Base-by-base conservation (phyloP, 495 filamentous ascomycete species). In the Lepraria neglecta region DNA sequence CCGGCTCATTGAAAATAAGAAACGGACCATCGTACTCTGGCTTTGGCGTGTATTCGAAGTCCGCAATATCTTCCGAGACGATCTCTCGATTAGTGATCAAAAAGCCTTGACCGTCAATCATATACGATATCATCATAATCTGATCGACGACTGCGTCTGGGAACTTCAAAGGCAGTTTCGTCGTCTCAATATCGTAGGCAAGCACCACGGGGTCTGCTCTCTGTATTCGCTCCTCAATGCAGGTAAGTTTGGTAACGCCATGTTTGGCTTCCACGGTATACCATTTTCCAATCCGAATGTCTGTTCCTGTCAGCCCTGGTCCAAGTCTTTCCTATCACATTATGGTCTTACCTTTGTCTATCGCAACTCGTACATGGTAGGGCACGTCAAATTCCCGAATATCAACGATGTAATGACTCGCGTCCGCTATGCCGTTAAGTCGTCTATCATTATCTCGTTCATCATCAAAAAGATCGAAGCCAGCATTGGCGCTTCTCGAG, bases 51-150 rank as follows among this genome's bases (percentile, higher is more conserved):
- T 99, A 99, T 65, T 99, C 94, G 68, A 99, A 99, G 72, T 99
- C 95, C 48, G 87, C 78, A 65, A 99, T 99, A 70, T 99, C 91
- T 71, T 97, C 92, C 0, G 95, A 96, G 12, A 99, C 90, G 60
- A 99, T 95, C 73, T 97, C 92, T 64, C 95, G 84, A 71, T 99
- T 99, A 6, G 95, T 99, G 70, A 99, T 97, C 6, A 99, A 76
- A 70, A 99, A 97, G 15, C 94, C 94, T 74, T 96, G 92, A 1
- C 95, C 94, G 68, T 99, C 94, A 65, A 99, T 97, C 94, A 99
- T 99, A 75, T 97, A 99, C 17, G 95, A 97, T 67, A 99, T 95
- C 94, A 99, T 99, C 92, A 99, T 99, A 66, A 99, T 86, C 73
- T 96, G 94, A 75, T 99, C 94, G 65, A 96, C 86, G 3, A 89